These are phyloP conservation scores for Eragrostis curvula DNA, from an alignment of 176 grass and related monocot species.

Conservation along the genomic window DNA sequence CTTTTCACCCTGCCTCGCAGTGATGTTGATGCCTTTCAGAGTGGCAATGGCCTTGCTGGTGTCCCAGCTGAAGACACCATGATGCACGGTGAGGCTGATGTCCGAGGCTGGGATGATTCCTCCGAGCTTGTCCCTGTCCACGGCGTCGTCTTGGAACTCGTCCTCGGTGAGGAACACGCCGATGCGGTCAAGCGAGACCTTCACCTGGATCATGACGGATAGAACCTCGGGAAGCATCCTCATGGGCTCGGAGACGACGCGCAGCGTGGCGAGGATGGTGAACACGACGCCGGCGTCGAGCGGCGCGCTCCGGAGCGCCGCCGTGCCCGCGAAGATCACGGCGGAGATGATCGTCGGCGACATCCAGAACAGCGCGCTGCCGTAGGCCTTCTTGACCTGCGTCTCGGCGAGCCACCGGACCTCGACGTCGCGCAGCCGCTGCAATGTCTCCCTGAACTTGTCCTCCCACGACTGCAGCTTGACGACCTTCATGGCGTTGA, in stretches of 20 bases:
- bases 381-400: slow-evolving; percentile 71
- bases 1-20: slow-evolving; percentile 46
- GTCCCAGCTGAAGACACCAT: slow-evolving; percentile 73
- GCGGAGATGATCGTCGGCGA: slow-evolving; percentile 76
- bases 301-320: slow-evolving; percentile 44
- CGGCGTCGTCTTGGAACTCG: slow-evolving; percentile 63
- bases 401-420: slow-evolving; percentile 75
- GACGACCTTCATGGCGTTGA: slow-evolving; percentile 77
- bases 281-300: slow-evolving; percentile 78
- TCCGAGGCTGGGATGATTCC: neutral
- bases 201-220: slow-evolving; percentile 82
- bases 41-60: slow-evolving; percentile 43
- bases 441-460: slow-evolving; percentile 47
- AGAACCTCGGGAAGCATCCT: slow-evolving; percentile 82
- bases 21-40: slow-evolving; percentile 56
- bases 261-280: slow-evolving; percentile 78
- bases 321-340: slow-evolving; percentile 62
- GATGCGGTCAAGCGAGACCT: slow-evolving; percentile 81
- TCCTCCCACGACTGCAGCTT: slow-evolving; percentile 90
- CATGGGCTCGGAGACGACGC: slow-evolving; percentile 74
- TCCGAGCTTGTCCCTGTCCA: slow-evolving; percentile 18
- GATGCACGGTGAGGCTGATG: slow-evolving; percentile 35
- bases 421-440: slow-evolving; percentile 63
- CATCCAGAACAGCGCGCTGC: slow-evolving; percentile 81
- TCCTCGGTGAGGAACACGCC: slow-evolving; percentile 72